These are phyloP conservation scores for Leptographium lundbergii DNA, from an alignment of 2,329 filamentous ascomycete genomes.

Conservation along the genomic window DNA sequence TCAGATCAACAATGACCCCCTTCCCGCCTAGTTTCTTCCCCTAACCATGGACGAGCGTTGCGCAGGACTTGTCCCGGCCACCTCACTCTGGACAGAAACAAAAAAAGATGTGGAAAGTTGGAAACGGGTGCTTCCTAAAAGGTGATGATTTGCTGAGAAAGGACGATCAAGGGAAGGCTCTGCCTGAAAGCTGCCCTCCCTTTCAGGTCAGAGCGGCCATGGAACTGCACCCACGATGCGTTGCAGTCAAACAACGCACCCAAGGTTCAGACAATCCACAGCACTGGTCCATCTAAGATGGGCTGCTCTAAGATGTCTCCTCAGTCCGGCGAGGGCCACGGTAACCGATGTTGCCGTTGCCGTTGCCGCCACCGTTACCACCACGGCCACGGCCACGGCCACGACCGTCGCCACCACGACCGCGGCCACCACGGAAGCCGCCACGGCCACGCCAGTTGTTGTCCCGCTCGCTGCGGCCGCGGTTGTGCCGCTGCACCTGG, in stretches of 20 bases:
- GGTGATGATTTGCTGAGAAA: neutral
- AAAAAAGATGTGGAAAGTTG: neutral
- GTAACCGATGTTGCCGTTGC: slow-evolving; percentile 1
- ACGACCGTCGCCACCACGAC: slow-evolving; percentile 3
- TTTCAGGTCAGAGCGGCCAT: too few species aligned
- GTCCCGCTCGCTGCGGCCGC: slow-evolving; percentile 41
- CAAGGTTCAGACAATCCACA: neutral
- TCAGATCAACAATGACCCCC: neutral
- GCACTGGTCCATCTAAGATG: too few species aligned
- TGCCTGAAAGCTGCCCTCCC: too few species aligned
- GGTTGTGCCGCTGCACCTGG: slow-evolving; percentile 51
- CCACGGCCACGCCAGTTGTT: slow-evolving; percentile 33
- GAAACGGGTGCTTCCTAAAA: neutral
- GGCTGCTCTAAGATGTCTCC: neutral
- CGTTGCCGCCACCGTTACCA: slow-evolving; percentile 1
- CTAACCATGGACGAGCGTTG: neutral
- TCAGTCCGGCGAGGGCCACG: slow-evolving; percentile 4
- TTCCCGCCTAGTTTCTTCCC: neutral
- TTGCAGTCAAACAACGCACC: neutral
- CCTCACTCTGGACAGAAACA: neutral
- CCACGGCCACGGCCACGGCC: slow-evolving; percentile 3
- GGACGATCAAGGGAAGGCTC: neutral
- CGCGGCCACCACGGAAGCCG: slow-evolving; percentile 22
- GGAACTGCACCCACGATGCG: neutral
- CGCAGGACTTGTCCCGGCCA: neutral